These are phyloP conservation scores for Populus deltoides DNA, from an alignment of 345 rosid species.

Conservation along the genomic window DNA sequence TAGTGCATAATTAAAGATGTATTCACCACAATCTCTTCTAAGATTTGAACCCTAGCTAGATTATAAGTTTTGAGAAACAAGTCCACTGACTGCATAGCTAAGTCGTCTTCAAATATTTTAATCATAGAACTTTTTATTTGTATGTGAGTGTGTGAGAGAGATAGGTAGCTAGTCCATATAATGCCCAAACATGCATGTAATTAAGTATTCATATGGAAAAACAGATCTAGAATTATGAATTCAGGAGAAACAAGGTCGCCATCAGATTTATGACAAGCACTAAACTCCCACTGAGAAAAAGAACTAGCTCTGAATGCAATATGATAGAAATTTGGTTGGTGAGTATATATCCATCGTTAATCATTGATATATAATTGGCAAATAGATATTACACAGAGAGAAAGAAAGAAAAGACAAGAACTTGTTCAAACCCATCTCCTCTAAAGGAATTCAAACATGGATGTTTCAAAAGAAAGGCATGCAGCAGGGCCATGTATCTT, in stretches of 20 bases:
- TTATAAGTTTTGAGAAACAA: not conserved
- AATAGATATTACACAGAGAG: not conserved
- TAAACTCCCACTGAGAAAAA: conserved; percentile 19
- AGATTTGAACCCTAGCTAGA: not conserved
- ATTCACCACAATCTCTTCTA: not conserved
- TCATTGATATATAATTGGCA: conserved; percentile 2
- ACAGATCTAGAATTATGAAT: not conserved
- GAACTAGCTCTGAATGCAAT: not conserved
- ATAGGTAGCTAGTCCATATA: conserved; percentile 7
- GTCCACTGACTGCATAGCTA: not conserved
- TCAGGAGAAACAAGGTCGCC: not conserved
- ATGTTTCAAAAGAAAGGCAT: conserved; percentile 1
- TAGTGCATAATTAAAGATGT: no score
- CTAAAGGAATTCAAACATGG: not conserved
- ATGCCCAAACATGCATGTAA: conserved; percentile 16
- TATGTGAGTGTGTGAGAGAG: not conserved
- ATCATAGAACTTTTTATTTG: not conserved
- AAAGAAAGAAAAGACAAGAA: conserved; percentile 1
- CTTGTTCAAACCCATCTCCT: not conserved
- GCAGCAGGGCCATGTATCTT: not conserved
- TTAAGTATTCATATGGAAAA: conserved; percentile 3
- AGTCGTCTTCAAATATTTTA: not conserved
- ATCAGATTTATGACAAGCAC: conserved; percentile 12
- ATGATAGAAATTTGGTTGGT: not conserved
- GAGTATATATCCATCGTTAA: not conserved